Conservation (phyloP, 1,284 basidiomycete species). For the Cutaneotrichosporon curvatum region DNA sequence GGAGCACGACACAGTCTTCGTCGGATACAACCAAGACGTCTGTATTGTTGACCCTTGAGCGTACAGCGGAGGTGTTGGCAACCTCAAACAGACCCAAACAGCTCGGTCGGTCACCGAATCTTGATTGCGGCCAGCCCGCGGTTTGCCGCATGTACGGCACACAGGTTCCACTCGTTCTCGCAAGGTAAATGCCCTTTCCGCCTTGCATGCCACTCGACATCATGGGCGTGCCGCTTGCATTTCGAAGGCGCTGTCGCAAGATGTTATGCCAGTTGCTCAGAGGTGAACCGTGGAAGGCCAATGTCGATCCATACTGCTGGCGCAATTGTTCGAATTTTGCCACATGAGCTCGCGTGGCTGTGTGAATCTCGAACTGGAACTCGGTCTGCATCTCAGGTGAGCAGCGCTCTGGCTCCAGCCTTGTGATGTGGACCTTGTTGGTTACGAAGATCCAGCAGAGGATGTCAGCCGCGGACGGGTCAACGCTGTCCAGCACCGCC, state of each 20-base stretch:
- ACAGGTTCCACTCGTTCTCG: not conserved
- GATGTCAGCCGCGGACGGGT: not conserved
- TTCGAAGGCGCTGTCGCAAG: constrained; percentile 12
- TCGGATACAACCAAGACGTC: constrained; percentile 8
- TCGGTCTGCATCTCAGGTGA: constrained; percentile 1
- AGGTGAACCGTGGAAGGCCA: constrained; percentile 7
- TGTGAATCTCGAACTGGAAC: constrained; percentile 12
- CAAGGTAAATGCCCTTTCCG: constrained; percentile 8
- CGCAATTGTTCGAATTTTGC: constrained; percentile 7
- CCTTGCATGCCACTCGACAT: constrained; percentile 7
- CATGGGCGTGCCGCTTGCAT: constrained; percentile 6
- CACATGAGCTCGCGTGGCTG: constrained; percentile 8
- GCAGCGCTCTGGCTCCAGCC: constrained; percentile 1
- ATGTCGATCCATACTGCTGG: constrained; percentile 4
- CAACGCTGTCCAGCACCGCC: not conserved
- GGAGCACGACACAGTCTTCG: constrained; percentile 12
- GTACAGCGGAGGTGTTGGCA: constrained; percentile 10
- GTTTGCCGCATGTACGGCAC: not conserved
- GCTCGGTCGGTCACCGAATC: not conserved
- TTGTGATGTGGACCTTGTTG: constrained; percentile 12
- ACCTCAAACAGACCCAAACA: constrained; percentile 10
- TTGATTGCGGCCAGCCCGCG: not conserved
- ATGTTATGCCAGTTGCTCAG: constrained; percentile 15
- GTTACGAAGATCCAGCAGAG: constrained; percentile 10
- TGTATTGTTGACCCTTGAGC: not conserved